phyloP scores from a whole-genome alignment of 2,329 filamentous ascomycete species.

The Fusarium mundagurra region DNA sequence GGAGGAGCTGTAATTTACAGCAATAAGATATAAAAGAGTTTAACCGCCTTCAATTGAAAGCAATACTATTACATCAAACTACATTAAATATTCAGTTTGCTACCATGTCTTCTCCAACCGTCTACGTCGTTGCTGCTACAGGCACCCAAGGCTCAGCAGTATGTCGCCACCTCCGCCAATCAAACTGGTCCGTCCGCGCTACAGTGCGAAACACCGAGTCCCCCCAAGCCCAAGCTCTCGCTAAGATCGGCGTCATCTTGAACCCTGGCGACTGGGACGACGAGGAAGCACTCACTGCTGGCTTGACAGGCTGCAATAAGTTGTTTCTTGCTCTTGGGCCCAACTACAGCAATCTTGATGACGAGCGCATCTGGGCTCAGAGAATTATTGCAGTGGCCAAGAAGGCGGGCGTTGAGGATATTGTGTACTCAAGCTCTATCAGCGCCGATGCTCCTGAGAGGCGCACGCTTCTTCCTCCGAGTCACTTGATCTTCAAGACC shows the following conservation, averaged over 20 bases:
- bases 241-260: neutral
- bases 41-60: fast-evolving
- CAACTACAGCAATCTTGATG: neutral
- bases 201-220: conserved; percentile 1
- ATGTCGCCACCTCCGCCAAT: neutral
- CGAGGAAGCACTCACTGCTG: neutral
- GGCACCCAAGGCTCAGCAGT: conserved; percentile 4
- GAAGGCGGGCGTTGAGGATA: neutral
- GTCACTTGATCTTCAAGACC: neutral
- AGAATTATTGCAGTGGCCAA: neutral
- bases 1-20: neutral
- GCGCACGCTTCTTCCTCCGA: neutral
- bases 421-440: neutral
- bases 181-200: neutral
- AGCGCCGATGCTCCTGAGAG: conserved; percentile 1
- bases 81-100: fast-evolving
- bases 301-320: neutral
- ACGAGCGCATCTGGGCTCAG: conserved; percentile 1
- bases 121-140: neutral
- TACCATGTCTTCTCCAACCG: neutral
- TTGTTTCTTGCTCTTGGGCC: neutral
- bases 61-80: fast-evolving
- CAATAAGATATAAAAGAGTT: neutral
- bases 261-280: neutral
- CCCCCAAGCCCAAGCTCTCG: neutral